Evolutionary conservation across 495 filamentous ascomycete genomes (phyloP), one percentile per base, ranked within the genome.

Genomic region (Penicillium chermesinum): DNA sequence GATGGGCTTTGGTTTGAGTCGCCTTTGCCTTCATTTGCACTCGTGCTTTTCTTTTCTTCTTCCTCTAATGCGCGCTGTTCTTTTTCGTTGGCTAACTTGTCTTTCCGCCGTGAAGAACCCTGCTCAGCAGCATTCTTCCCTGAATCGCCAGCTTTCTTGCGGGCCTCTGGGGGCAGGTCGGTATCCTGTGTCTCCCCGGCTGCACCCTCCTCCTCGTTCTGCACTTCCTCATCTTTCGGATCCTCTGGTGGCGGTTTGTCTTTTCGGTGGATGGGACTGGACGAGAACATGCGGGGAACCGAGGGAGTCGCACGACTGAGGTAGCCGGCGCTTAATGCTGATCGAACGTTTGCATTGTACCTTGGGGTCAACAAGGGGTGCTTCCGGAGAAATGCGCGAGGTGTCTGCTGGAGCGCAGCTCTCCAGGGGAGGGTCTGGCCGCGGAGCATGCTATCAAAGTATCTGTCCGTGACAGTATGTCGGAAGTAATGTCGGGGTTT

Each of bases 391-490:
- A 70, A 48, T 46, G 70, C 53, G 46, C 70, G 69, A 61, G 66
- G 57, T 53, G 66, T 68, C 64, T 66, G 63, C 44, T 71, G 71
- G 66, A 77, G 71, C 62, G 70, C 69, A 65, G 69, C 73, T 70
- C 76, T 77, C 76, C 75, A 78, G 69, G 74, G 72, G 58, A 77
- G 63, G 53, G 70, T 72, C 65, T 75, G 74, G 64, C 71, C 68
- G 67, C 70, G 70, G 64, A 77, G 64, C 75, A 78, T 78, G 65
- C 73, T 78, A 64, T 47, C 58, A 20, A 48, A 46, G 37, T 54
- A 54, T 55, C 49, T 36, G 52, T 30, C 25, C 10, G 25, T 30
- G 25, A 30, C 25, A 30, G 21, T 15, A 40, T 47, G 51, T 34
- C 38, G 13, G 38, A 19, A 9, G 46, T 33, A 25, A n/a, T 33